phyloP scores from a whole-genome alignment of 306 rosid species.

The Cyclanthera cordifolia region DNA sequence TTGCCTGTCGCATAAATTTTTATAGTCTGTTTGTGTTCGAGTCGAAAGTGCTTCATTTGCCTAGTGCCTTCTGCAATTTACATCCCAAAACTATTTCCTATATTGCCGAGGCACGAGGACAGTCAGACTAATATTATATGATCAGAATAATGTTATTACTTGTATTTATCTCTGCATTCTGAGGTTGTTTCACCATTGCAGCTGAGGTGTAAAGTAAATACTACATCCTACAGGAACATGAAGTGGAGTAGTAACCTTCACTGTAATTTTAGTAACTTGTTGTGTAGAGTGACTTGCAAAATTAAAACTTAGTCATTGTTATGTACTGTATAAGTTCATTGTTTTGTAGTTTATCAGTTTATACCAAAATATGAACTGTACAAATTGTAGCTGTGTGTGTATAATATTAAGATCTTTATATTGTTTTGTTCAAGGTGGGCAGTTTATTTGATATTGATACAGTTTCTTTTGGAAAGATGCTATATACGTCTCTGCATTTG shows the following conservation, averaged over 20 bases:
- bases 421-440: not conserved
- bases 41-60: slow-evolving; percentile 27
- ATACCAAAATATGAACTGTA: slow-evolving; percentile 10
- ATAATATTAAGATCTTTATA: slow-evolving; percentile 7
- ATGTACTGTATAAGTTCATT: slow-evolving; percentile 7
- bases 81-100: not conserved
- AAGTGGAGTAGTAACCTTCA: not conserved
- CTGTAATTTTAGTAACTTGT: not conserved
- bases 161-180: not conserved
- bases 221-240: not conserved
- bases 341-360: slow-evolving; percentile 2
- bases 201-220: slow-evolving; percentile 5
- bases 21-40: slow-evolving; percentile 22
- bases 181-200: slow-evolving; percentile 9
- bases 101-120: not conserved
- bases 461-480: slow-evolving; percentile 2
- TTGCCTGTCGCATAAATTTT: slow-evolving; percentile 21
- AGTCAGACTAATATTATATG: slow-evolving; percentile 6
- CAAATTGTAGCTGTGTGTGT: slow-evolving; percentile 9
- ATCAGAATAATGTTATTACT: slow-evolving; percentile 6
- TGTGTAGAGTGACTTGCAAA: slow-evolving; percentile 12
- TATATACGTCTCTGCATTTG: slow-evolving; percentile 2
- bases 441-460: not conserved
- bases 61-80: not conserved
- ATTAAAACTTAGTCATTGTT: slow-evolving; percentile 7